These are phyloP conservation scores for Xylaria sp. DNA, from an alignment of 2,329 filamentous ascomycete species.

Conservation along the genomic window DNA sequence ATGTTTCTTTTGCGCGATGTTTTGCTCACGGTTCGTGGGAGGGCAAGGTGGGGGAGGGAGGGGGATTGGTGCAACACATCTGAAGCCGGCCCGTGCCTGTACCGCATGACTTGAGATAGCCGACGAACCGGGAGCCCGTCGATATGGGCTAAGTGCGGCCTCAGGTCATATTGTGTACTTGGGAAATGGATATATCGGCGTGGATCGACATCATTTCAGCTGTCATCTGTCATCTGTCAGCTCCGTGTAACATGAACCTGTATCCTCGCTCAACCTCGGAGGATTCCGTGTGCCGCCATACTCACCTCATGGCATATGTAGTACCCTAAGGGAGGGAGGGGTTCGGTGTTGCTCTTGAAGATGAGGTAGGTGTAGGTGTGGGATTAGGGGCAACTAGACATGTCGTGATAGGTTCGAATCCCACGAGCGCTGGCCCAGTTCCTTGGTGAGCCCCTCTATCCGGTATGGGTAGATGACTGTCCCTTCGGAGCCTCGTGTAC, in stretches of 20 bases:
- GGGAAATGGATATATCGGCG: not conserved
- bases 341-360: not conserved
- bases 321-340: not conserved
- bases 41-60: not conserved
- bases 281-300: not conserved
- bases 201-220: conserved; percentile 5
- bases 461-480: conserved; percentile 4
- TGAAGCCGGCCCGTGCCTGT: conserved; percentile 17
- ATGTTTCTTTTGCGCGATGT: not conserved
- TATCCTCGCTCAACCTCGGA: not conserved
- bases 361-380: not conserved
- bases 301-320: not conserved
- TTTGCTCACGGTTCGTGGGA: not conserved
- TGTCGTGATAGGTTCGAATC: no score
- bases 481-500: not conserved
- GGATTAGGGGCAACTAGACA: no score
- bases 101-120: conserved; percentile 18
- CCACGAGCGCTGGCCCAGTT: no score
- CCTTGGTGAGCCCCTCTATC: no score
- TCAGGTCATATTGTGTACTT: not conserved
- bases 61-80: conserved; percentile 7
- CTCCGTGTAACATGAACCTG: not conserved
- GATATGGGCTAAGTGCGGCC: not conserved
- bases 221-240: conserved; percentile 8
- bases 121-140: conserved; percentile 5